Percentiles rank a stretch among this genome's conserved stretches.
These are phyloP conservation scores for Paramecium tetraurelia DNA, from an alignment of 73 alveolate genomes.

Conservation along the genomic window DNA sequence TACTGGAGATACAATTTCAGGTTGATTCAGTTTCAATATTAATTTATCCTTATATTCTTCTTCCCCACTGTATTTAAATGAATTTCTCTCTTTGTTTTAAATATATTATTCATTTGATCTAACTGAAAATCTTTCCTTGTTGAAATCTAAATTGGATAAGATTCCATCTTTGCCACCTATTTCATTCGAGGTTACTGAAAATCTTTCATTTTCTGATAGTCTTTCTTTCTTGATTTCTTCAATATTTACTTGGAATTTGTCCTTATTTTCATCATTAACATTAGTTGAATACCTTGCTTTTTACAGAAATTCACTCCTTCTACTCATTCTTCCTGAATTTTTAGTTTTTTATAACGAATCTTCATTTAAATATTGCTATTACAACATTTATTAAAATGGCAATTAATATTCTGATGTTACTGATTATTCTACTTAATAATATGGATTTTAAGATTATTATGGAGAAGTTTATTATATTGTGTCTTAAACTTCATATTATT, in stretches of 20 bases:
- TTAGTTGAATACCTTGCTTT: not conserved
- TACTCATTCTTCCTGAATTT: slow-evolving; percentile 5
- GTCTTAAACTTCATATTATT: not conserved
- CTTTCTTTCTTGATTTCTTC: not conserved
- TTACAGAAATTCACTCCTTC: not conserved
- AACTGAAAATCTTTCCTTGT: not conserved
- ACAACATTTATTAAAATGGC: not conserved
- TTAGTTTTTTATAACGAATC: not conserved
- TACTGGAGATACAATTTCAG: not conserved
- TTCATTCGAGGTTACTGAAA: not conserved
- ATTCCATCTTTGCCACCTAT: not conserved
- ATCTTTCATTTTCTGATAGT: not conserved
- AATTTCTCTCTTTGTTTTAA: not conserved
- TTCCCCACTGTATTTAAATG: not conserved
- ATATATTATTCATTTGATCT: not conserved
- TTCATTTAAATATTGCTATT: not conserved
- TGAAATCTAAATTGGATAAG: not conserved
- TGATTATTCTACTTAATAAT: not conserved
- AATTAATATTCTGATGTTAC: not conserved
- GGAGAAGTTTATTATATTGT: not conserved
- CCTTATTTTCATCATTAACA: not conserved
- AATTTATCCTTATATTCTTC: not conserved
- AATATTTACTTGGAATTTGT: not conserved
- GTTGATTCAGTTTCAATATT: not conserved
- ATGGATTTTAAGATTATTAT: not conserved